Evolutionary conservation across 805 yeast species (phyloP).

Genomic region (Starmerella apicola): DNA sequence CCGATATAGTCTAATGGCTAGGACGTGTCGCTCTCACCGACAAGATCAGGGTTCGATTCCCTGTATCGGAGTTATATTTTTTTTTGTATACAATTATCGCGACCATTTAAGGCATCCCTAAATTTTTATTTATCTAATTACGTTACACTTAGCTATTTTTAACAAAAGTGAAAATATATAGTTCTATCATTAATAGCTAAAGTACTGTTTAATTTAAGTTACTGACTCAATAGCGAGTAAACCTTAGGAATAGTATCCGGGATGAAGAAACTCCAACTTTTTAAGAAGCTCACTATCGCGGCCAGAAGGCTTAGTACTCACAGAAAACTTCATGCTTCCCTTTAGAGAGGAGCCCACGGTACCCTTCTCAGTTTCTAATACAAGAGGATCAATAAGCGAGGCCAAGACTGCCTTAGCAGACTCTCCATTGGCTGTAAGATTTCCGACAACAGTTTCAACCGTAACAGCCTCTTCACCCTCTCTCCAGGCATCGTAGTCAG

Average conservation of each 20-base stretch:
- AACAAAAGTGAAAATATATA: neutral
- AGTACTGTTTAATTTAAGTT: no score
- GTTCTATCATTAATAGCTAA: neutral
- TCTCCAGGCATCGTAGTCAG: conserved; percentile 98
- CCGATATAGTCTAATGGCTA: conserved; percentile 20
- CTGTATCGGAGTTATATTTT: conserved; percentile 17
- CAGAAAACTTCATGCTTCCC: conserved; percentile 70
- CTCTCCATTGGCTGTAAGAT: conserved; percentile 71
- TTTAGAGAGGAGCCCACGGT: conserved; percentile 55
- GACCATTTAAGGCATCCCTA: no score
- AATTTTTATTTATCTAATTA: no score
- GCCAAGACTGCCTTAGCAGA: conserved; percentile 75
- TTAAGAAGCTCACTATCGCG: conserved; percentile 59
- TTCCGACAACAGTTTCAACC: conserved; percentile 91
- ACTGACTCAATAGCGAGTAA: no score
- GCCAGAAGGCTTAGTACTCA: conserved; percentile 63
- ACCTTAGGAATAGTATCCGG: conserved; percentile 44
- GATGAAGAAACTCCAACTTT: conserved; percentile 78
- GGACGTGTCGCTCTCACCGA: conserved; percentile 21
- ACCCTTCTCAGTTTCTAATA: conserved; percentile 45
- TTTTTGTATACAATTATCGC: neutral
- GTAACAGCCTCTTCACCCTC: conserved; percentile 92
- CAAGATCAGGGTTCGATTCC: conserved; percentile 19
- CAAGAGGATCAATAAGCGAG: conserved; percentile 52
- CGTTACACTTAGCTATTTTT: neutral